Percentiles rank a stretch among this genome's conserved stretches.
These are phyloP conservation scores for Auricularia auricula-judae DNA, from an alignment of 768 basidiomycete species.

Conservation along the genomic window DNA sequence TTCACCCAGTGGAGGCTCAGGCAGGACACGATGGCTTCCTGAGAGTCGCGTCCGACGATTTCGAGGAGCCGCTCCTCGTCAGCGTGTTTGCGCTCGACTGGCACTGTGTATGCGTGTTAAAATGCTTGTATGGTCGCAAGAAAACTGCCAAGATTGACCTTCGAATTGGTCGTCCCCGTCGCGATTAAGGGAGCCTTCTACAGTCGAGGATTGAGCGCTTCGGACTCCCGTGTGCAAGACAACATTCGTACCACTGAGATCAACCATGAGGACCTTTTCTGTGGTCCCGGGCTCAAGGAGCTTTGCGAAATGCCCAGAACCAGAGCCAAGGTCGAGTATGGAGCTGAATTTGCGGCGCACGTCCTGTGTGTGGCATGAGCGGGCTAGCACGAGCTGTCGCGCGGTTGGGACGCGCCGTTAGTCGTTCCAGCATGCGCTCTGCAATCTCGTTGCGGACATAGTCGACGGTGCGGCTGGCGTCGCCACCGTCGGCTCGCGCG, in stretches of 20 bases:
- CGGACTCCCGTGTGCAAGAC: not conserved
- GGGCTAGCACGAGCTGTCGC: not conserved
- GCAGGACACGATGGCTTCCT: conserved; percentile 88
- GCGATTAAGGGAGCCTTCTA: conserved; percentile 61
- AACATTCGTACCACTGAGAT: conserved; percentile 58
- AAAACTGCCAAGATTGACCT: conserved; percentile 32
- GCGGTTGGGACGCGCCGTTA: conserved; percentile 44
- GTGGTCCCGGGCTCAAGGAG: conserved; percentile 59
- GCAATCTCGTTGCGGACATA: conserved; percentile 88
- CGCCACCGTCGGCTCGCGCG: conserved; percentile 43
- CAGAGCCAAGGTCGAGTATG: conserved; percentile 81
- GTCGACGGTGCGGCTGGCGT: conserved; percentile 68
- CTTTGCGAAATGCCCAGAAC: conserved; percentile 86
- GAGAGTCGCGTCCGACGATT: conserved; percentile 55
- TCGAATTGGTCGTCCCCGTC: conserved; percentile 75
- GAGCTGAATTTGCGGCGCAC: conserved; percentile 74
- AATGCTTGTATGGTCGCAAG: conserved; percentile 1
- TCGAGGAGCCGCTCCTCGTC: conserved; percentile 78
- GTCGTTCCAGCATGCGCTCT: conserved; percentile 80
- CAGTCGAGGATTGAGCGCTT: not conserved
- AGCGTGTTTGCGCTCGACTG: conserved; percentile 61
- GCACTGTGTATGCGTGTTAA: conserved; percentile 36
- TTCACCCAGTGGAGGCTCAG: conserved; percentile 95
- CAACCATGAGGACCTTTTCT: conserved; percentile 71
- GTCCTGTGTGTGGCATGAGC: conserved; percentile 45